These are phyloP conservation scores for Patellaria atrata DNA, from an alignment of 495 filamentous ascomycete species.

Conservation along the genomic window DNA sequence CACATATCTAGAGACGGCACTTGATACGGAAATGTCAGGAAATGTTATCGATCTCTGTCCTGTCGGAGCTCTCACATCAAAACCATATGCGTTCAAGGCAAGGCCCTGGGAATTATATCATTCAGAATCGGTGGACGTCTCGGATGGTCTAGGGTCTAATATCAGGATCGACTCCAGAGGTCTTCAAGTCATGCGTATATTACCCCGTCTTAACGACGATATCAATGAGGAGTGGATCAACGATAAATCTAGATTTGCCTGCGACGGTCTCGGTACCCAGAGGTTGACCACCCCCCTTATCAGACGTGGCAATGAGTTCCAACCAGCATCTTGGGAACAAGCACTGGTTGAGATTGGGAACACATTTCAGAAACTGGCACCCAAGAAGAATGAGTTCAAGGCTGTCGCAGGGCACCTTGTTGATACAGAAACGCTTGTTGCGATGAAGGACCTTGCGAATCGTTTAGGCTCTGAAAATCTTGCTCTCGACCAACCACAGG, in stretches of 20 bases:
- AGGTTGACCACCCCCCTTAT: conserved; percentile 83
- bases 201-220: conserved; percentile 89
- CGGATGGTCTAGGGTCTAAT: conserved; percentile 84
- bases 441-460: conserved; percentile 93
- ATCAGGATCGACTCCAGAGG: conserved; percentile 86
- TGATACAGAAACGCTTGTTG: conserved; percentile 84
- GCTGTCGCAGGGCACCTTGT: conserved; percentile 79
- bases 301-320: conserved; percentile 73
- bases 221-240: conserved; percentile 99
- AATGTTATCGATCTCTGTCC: conserved; percentile 98
- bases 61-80: conserved; percentile 88
- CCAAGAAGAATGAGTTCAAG: conserved; percentile 88
- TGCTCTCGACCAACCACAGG: conserved; percentile 76
- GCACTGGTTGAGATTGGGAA: conserved; percentile 71
- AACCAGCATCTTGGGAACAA: conserved; percentile 87
- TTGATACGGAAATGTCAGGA: conserved; percentile 86
- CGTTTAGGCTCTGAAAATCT: conserved; percentile 93
- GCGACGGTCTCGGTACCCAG: conserved; percentile 93
- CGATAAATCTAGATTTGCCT: conserved; percentile 93
- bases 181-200: conserved; percentile 88
- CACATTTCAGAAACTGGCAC: conserved; percentile 58
- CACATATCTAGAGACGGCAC: conserved; percentile 83
- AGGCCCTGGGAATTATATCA: conserved; percentile 92
- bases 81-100: conserved; percentile 94
- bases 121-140: conserved; percentile 85